Conservation (phyloP, 2,329 filamentous ascomycete genomes). For the Trichoderma semiorbis region DNA sequence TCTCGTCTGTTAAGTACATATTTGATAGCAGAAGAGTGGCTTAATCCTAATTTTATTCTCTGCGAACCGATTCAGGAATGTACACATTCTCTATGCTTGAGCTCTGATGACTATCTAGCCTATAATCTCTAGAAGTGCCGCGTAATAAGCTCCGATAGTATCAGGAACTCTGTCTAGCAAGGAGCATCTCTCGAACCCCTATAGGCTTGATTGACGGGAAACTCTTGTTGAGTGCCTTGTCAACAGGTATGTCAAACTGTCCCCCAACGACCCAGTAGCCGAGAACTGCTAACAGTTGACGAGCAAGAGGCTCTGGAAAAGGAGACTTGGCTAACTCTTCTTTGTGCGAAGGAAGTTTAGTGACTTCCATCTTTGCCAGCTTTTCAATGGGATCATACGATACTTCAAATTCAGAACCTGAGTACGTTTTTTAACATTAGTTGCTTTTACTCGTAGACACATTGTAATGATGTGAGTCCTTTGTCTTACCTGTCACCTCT, state of each 20-base stretch:
- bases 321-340: not conserved
- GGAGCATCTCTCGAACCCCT: not conserved
- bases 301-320: constrained; percentile 1
- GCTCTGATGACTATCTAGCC: not conserved
- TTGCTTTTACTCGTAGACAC: not conserved
- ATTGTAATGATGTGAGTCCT: no score
- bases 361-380: not conserved
- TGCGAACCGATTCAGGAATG: not conserved
- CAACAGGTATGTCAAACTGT: not conserved
- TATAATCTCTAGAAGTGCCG: not conserved
- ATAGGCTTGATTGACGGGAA: not conserved
- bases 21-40: not conserved
- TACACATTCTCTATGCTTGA: not conserved
- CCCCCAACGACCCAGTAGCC: not conserved
- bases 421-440: not conserved
- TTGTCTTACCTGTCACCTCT: constrained; percentile 20
- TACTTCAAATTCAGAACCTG: not conserved
- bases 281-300: not conserved
- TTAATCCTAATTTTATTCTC: not conserved
- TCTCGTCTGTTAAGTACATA: not conserved
- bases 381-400: not conserved
- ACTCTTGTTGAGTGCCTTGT: not conserved
- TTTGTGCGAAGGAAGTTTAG: not conserved
- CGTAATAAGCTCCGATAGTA: not conserved
- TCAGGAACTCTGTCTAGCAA: not conserved